Percentiles rank a stretch among this genome's conserved stretches.
Evolutionary conservation across 208 protist genomes (phyloP).

Genomic region (Zelonia costaricensis): DNA sequence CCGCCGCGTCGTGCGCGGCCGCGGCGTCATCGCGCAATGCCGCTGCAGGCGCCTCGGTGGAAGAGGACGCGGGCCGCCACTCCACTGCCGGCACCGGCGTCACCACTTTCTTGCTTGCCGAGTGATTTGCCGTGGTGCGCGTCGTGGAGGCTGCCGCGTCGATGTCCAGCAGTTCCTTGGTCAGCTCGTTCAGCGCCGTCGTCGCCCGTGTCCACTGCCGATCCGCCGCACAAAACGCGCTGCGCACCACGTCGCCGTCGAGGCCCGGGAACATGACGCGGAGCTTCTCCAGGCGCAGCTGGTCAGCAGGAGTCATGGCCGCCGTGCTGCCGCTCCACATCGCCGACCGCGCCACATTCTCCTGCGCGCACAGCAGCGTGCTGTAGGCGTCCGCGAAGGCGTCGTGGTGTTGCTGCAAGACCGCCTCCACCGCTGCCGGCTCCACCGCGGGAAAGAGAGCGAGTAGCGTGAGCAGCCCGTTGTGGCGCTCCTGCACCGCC

Average conservation of each 20-base stretch:
- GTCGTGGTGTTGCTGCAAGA: constrained; percentile 34
- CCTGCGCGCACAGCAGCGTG: constrained; percentile 55
- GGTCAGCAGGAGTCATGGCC: constrained; percentile 38
- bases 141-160: constrained; percentile 3
- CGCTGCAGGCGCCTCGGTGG: neutral
- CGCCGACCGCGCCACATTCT: constrained; percentile 37
- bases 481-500: constrained; percentile 25
- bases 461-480: constrained; percentile 67
- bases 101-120: too few relatives aligned
- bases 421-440: constrained; percentile 45
- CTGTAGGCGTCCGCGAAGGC: constrained; percentile 68
- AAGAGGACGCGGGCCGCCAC: neutral
- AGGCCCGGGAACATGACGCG: constrained; percentile 55
- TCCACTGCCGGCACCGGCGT: neutral
- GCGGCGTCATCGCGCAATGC: neutral
- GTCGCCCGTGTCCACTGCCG: constrained; percentile 35
- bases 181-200: constrained; percentile 55
- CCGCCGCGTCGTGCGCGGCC: neutral
- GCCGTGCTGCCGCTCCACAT: constrained; percentile 41
- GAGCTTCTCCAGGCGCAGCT: constrained; percentile 49
- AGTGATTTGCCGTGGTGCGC: neutral
- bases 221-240: constrained; percentile 39
- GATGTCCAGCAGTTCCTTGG: constrained; percentile 36
- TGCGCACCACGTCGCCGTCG: constrained; percentile 48
- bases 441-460: constrained; percentile 67